phyloP scores from a whole-genome alignment of 768 basidiomycete species.

The Boletus pseudo-olivaceus region DNA sequence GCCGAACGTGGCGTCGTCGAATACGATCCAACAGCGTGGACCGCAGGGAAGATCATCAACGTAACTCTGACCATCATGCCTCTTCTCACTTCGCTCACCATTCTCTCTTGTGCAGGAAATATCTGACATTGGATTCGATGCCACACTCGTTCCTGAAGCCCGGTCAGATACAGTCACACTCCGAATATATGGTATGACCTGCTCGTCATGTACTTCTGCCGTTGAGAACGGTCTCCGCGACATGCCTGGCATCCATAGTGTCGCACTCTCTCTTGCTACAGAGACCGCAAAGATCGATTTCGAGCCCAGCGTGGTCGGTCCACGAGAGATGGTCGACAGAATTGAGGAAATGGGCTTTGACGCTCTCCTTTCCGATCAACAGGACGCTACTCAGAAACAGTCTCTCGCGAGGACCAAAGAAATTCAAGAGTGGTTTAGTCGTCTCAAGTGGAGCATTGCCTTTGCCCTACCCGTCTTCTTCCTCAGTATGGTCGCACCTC shows the following conservation, averaged over 20 bases:
- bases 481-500: constrained; percentile 79
- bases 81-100: constrained; percentile 2
- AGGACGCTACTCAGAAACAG: constrained; percentile 78
- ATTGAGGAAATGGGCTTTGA: constrained; percentile 90
- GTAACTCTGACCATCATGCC: constrained; percentile 34
- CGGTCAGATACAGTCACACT: constrained; percentile 68
- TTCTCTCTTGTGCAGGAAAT: constrained; percentile 62
- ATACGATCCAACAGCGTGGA: constrained; percentile 84
- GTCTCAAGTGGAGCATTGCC: constrained; percentile 66
- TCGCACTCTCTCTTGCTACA: constrained; percentile 71
- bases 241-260: constrained; percentile 70
- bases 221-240: constrained; percentile 67
- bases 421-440: constrained; percentile 81
- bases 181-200: constrained; percentile 90
- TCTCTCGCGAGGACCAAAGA: constrained; percentile 89
- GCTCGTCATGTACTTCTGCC: constrained; percentile 73
- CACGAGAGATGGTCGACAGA: constrained; percentile 84
- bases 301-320: constrained; percentile 67
- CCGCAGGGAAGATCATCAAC: constrained; percentile 68
- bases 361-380: constrained; percentile 76
- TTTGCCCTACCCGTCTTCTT: constrained; percentile 97
- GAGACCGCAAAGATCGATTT: constrained; percentile 74
- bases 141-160: constrained; percentile 64
- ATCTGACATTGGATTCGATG: constrained; percentile 90
- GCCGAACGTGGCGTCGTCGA: constrained; percentile 92